These are phyloP conservation scores for Leptosphaerulina australis DNA, from an alignment of 2,329 filamentous ascomycete species.

Conservation along the genomic window DNA sequence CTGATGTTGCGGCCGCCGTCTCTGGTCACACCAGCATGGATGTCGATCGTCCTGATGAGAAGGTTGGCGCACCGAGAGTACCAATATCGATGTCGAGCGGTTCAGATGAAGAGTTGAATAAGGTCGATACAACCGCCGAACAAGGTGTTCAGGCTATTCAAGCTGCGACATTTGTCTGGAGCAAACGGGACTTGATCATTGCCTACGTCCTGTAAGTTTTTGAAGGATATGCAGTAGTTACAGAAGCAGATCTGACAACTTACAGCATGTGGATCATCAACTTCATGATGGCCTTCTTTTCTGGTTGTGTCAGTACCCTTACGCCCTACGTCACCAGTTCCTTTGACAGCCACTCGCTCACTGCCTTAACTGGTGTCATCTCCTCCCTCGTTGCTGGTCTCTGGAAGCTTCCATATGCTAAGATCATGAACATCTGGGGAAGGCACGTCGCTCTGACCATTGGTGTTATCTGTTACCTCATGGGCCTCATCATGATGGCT, in stretches of 20 bases:
- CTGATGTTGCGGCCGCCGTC: constrained; percentile 37
- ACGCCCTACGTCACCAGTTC: constrained; percentile 50
- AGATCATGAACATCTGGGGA: constrained; percentile 53
- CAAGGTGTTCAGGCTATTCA: constrained; percentile 39
- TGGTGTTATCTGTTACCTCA: constrained; percentile 38
- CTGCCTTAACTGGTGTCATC: constrained; percentile 48
- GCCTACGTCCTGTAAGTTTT: constrained; percentile 38
- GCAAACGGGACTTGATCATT: constrained; percentile 33
- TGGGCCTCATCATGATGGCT: constrained; percentile 69
- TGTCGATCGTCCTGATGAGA: constrained; percentile 32
- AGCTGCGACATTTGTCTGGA: constrained; percentile 38
- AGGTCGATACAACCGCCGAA: constrained; percentile 39
- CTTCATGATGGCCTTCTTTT: constrained; percentile 56
- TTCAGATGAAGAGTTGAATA: constrained; percentile 42
- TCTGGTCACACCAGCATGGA: constrained; percentile 39
- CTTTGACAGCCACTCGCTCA: constrained; percentile 47
- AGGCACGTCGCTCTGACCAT: constrained; percentile 47
- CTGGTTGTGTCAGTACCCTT: constrained; percentile 50
- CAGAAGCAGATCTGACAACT: constrained; percentile 17
- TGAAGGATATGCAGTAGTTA: too few relatives aligned
- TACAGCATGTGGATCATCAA: constrained; percentile 49
- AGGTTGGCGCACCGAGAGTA: constrained; percentile 32
- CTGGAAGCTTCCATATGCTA: constrained; percentile 51
- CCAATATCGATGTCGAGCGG: constrained; percentile 19
- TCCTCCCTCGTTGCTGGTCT: constrained; percentile 48